Evolutionary conservation across 768 basidiomycete genomes (phyloP), one percentile per base, ranked within the genome.

Genomic region (Pholiota conissans): DNA sequence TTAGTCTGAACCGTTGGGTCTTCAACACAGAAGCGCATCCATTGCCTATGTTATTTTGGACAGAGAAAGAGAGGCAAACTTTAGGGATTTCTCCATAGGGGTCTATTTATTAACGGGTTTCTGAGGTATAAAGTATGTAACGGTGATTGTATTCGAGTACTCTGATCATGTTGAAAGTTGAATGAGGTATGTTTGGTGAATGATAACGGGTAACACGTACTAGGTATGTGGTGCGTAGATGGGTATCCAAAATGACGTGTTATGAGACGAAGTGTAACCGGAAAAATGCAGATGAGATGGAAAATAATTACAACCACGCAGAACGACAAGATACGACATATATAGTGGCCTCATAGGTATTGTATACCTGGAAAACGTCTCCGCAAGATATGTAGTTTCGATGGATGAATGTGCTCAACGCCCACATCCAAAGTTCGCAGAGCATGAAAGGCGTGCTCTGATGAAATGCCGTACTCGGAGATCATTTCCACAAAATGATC

Each of bases 11-110:
- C 16, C 65, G 78, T 49, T 85, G 81, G 81, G 83, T 85, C 11
- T 83, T 85, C 59, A 85, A 85, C 58, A 84, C 84, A 0, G 82
- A 85, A 67, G 92, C 89, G 22, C 92, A 93, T 65, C 91, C 91
- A 16, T 69, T 93, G n/a, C 90, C 89, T 2, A 76, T 90, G 24
- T 87, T 90, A 58, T 65, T 77, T 22, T 90, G 87, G 90, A 80
- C 53, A n/a, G 42, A 54, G 13, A 7, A 29, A 22, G 40, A 54
- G 32, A 24, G 16, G n/a, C 14, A 26, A 10, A 5, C 29, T 8
- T 42, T 54, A 20, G 29, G 45, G 29, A 54, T 54, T 26, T 18
- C 20, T 3, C 22, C 22, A 20, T 39, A 27, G 42, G 5, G 13
- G 27, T 16, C 28, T 2, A 9, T 0, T 16, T 40, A 20, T 27